phyloP scores from a whole-genome alignment of 805 yeast genomes.

The Lipomyces spencermartinsiae region DNA sequence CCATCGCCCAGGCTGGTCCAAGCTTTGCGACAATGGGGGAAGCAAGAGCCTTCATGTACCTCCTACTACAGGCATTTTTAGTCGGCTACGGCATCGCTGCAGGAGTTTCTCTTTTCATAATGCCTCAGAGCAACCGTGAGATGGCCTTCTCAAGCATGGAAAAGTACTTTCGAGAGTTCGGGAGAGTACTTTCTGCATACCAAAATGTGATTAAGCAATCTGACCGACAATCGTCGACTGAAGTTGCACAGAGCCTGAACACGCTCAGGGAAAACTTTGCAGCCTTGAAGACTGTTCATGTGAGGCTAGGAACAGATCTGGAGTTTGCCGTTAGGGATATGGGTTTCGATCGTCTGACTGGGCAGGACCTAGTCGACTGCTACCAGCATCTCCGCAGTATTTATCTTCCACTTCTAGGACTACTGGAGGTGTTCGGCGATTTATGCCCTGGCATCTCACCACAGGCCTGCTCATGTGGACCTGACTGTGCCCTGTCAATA shows the following conservation, averaged over 20 bases:
- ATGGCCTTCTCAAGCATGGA: background rate
- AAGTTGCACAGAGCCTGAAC: background rate
- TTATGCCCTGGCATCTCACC: background rate
- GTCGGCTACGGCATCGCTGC: slow-evolving; percentile 1
- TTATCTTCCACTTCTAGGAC: slow-evolving; percentile 2
- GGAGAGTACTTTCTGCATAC: slow-evolving; percentile 1
- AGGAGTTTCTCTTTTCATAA: background rate
- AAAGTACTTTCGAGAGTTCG: background rate
- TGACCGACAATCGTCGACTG: background rate
- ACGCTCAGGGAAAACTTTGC: background rate
- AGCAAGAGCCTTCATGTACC: background rate
- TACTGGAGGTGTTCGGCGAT: background rate
- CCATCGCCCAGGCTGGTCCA: too few relatives aligned
- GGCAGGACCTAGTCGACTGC: background rate
- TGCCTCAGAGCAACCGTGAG: slow-evolving; percentile 2
- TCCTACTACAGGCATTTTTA: background rate
- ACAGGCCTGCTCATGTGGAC: background rate
- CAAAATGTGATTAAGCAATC: background rate
- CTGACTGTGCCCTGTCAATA: slow-evolving; percentile 1
- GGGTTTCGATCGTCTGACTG: background rate
- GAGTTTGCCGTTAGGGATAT: too few relatives aligned
- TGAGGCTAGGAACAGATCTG: too few relatives aligned
- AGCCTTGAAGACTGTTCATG: too few relatives aligned
- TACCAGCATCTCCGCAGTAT: slow-evolving; percentile 1
- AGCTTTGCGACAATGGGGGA: background rate